Percentiles rank a stretch among this genome's conserved stretches.
Evolutionary conservation across 2,329 filamentous ascomycete genomes (phyloP).

Genomic region (Aspergillus versicolor): DNA sequence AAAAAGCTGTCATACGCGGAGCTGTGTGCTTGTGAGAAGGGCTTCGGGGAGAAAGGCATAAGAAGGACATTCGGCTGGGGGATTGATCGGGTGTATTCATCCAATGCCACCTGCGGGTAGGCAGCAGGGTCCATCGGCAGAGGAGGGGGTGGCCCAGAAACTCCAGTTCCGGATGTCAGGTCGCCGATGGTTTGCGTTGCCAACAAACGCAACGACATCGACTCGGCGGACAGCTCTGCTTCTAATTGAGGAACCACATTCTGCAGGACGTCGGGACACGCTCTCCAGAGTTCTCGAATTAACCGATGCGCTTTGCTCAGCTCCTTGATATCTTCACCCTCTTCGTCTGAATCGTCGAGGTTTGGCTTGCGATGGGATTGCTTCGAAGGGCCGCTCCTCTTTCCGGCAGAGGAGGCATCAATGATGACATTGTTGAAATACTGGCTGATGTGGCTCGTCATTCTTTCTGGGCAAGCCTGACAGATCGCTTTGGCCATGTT

Average conservation of each 20-base stretch:
- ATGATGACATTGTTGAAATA: slow-evolving; percentile 98
- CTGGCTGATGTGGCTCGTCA: slow-evolving; percentile 90
- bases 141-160: slow-evolving; percentile 76
- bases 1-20: slow-evolving; percentile 81
- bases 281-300: slow-evolving; percentile 89
- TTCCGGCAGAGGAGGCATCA: slow-evolving; percentile 68
- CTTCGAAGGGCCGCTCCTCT: slow-evolving; percentile 53
- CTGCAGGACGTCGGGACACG: slow-evolving; percentile 80
- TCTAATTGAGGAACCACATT: slow-evolving; percentile 95
- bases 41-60: slow-evolving; percentile 80
- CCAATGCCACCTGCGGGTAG: slow-evolving; percentile 65
- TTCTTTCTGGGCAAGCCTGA: slow-evolving; percentile 84
- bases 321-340: slow-evolving; percentile 82
- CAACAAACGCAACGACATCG: slow-evolving; percentile 77
- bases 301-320: slow-evolving; percentile 85
- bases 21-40: slow-evolving; percentile 80
- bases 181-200: slow-evolving; percentile 94
- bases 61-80: slow-evolving; percentile 64
- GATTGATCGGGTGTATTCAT: slow-evolving; percentile 52
- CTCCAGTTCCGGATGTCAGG: slow-evolving; percentile 89
- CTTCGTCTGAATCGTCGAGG: slow-evolving; percentile 63
- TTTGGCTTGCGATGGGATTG: slow-evolving; percentile 46
- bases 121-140: slow-evolving; percentile 74
- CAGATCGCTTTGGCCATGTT: slow-evolving; percentile 96
- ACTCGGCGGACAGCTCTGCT: slow-evolving; percentile 86